A percentile compares a stretch with the other conserved stretches of the same genome.
Evolutionary conservation across 495 filamentous ascomycete genomes (phyloP).

Genomic region (Neurospora sublineolata): DNA sequence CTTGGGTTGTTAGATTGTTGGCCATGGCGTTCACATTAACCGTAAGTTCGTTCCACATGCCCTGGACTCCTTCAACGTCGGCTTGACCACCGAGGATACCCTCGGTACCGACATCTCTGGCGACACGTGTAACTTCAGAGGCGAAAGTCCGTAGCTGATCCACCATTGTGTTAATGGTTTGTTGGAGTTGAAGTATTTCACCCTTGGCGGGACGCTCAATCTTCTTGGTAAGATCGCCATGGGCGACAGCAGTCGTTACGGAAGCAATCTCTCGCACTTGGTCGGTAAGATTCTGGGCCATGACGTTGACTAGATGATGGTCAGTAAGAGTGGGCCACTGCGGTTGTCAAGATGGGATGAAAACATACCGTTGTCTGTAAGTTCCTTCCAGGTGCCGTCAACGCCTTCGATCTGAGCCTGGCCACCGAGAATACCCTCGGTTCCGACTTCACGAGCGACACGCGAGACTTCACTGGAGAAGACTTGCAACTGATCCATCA

Average conservation of each 20-base stretch:
- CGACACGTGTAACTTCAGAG: constrained; percentile 91
- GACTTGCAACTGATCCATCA: constrained; percentile 97
- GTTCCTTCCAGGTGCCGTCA: constrained; percentile 95
- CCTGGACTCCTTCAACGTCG: constrained; percentile 75
- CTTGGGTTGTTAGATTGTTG: constrained; percentile 93
- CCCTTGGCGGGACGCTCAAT: constrained; percentile 89
- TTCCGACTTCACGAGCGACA: constrained; percentile 93
- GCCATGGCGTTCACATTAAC: constrained; percentile 99
- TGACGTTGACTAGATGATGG: constrained; percentile 68
- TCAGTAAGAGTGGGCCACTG: constrained; percentile 8
- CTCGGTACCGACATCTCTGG: constrained; percentile 93
- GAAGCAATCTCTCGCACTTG: constrained; percentile 93
- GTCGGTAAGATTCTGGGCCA: constrained; percentile 67
- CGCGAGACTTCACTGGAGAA: constrained; percentile 96
- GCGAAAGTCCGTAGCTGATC: constrained; percentile 95
- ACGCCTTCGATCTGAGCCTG: constrained; percentile 92
- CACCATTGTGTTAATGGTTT: constrained; percentile 99
- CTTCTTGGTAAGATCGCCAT: constrained; percentile 92
- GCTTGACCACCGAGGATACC: constrained; percentile 95
- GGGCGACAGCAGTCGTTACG: constrained; percentile 91
- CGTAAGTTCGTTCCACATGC: constrained; percentile 92
- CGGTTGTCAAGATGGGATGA: neutral
- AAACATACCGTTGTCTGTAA: constrained; percentile 76
- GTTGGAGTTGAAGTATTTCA: constrained; percentile 91
- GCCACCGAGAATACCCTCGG: constrained; percentile 91